Base-by-base conservation (phyloP, 345 rosid genomes). In the Populus alba region DNA sequence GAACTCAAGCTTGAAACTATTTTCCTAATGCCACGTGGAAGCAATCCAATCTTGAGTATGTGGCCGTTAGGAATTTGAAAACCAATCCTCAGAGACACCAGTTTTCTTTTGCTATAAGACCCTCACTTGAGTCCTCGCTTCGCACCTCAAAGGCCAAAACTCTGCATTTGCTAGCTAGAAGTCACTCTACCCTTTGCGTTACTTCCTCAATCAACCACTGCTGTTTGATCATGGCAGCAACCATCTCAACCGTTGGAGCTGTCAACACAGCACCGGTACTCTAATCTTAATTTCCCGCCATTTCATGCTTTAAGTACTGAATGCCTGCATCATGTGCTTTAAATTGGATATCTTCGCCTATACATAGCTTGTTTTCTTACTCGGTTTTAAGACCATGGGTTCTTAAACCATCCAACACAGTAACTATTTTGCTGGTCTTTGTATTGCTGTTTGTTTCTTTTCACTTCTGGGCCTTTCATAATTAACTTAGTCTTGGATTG, bases 261-360 rank as follows among this genome's bases (percentile, higher is more conserved):
- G 87, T 90, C 84, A 94, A 89, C 87, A 77, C 91, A 72, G 86
- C 92, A 39, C 95, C 89, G 89, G 98, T 93, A 90, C 38, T n/a
- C 57, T 15, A 38, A 2, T 15, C 16, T 29, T 9, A 37, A 39
- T 62, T 43, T 55, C 72, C 38, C 45, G 38, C 39, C 68, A n/a
- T 18, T 69, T 49, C 4, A 8, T 37, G 16, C 35, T 23, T 49
- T 13, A 33, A 16, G 35, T 33, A 33, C 17, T 37, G 29, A 3
- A 8, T 12, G 29, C 22, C 38, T 77, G 18, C 70, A 37, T 69
- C 57, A n/a, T 59, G 29, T n/a, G 63, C 63, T 59, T 9, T 33
- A 3, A 10, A 20, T 12, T 73, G 17, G 31, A 73, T 35, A 18
- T 57, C 66, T 57, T 23, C 29, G 5, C 63, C 63, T n/a, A 4